A percentile compares a stretch with the other conserved stretches of the same genome.
Evolutionary conservation across 2,329 filamentous ascomycete genomes (phyloP).

Genomic region (Talaromyces sp.): DNA sequence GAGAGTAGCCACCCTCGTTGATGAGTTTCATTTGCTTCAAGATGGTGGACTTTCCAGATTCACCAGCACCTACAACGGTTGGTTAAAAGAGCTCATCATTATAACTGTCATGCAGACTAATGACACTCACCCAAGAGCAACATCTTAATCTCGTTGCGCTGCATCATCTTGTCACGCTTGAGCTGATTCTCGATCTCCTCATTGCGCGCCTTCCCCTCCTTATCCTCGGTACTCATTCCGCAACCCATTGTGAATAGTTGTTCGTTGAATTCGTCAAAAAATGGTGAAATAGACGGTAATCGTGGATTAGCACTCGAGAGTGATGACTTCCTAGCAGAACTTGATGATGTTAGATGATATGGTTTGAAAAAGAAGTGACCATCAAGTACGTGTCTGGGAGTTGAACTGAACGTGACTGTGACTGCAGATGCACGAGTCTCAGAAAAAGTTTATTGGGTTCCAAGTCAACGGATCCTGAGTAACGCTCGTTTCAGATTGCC

Average conservation of each 20-base stretch:
- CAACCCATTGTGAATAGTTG: conserved; percentile 81
- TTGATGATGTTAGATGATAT: conserved; percentile 3
- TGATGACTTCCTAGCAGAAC: neutral
- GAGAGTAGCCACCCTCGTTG: conserved; percentile 96
- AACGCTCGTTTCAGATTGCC: neutral
- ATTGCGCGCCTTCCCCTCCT: conserved; percentile 99
- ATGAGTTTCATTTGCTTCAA: conserved; percentile 99
- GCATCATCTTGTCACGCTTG: conserved; percentile 97
- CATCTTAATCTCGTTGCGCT: conserved; percentile 99
- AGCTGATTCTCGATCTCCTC: conserved; percentile 99
- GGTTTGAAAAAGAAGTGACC: neutral
- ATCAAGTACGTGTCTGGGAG: neutral
- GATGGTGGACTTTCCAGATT: conserved; percentile 93
- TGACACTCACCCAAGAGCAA: conserved; percentile 79
- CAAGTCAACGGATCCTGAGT: neutral
- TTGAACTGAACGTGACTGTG: neutral
- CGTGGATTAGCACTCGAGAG: neutral
- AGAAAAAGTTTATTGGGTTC: neutral
- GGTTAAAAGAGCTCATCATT: neutral
- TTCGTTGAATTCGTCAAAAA: conserved; percentile 16
- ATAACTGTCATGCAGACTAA: no score
- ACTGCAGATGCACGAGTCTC: neutral
- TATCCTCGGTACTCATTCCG: conserved; percentile 99
- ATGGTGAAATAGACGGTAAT: neutral
- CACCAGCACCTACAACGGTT: conserved; percentile 71